phyloP scores from a whole-genome alignment of 108 stramenopile genomes.

The Pseudonitzschia pungens region DNA sequence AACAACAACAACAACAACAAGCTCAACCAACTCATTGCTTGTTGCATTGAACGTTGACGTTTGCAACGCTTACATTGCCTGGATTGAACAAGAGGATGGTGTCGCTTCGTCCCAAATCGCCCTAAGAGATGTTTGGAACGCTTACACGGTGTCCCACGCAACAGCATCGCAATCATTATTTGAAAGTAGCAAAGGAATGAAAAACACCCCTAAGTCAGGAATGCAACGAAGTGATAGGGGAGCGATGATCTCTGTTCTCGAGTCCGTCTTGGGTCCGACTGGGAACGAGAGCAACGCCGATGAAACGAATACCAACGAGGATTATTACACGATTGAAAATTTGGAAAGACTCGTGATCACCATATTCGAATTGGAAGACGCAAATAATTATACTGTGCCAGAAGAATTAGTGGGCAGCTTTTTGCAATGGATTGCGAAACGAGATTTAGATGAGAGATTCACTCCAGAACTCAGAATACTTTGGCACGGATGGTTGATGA shows the following conservation, averaged over 20 bases:
- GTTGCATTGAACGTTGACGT: background rate
- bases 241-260: slow-evolving; percentile 20
- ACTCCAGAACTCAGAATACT: background rate
- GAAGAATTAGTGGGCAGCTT: background rate
- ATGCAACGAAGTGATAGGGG: background rate
- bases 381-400: background rate
- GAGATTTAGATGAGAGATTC: background rate
- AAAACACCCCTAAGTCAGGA: background rate
- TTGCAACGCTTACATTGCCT: slow-evolving; percentile 1
- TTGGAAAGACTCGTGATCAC: slow-evolving; percentile 15
- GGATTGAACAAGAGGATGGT: slow-evolving; percentile 3
- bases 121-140: background rate
- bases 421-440: slow-evolving; percentile 2
- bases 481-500: slow-evolving; percentile 22
- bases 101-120: background rate
- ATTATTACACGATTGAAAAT: slow-evolving; percentile 7
- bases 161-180: background rate
- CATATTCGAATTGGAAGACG: slow-evolving; percentile 13
- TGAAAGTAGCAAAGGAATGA: background rate
- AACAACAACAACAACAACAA: background rate
- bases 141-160: background rate
- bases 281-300: background rate
- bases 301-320: background rate
- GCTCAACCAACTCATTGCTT: background rate
- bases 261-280: slow-evolving; percentile 1